These are phyloP conservation scores for Talaromyces liani DNA, from an alignment of 495 filamentous ascomycete species.

Conservation along the genomic window DNA sequence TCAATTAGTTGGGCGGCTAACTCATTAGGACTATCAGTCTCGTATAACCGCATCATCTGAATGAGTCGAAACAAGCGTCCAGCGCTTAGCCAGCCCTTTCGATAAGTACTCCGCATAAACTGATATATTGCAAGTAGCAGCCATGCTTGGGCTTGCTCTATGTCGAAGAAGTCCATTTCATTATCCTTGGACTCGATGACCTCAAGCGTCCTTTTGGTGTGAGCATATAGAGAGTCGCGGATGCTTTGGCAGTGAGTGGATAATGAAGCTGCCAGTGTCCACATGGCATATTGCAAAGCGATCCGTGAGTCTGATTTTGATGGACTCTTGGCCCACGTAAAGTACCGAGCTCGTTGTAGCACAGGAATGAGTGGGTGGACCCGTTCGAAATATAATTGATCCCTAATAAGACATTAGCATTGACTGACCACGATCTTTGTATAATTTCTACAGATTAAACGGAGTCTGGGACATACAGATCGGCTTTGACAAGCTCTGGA, in stretches of 20 bases:
- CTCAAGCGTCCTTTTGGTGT: conserved; percentile 42
- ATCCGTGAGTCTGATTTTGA: conserved; percentile 21
- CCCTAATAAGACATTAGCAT: conserved; percentile 18
- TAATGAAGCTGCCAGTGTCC: conserved; percentile 43
- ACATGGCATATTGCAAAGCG: conserved; percentile 50
- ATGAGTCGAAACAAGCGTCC: conserved; percentile 45
- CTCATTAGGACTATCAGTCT: conserved; percentile 32
- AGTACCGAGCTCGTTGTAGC: conserved; percentile 39
- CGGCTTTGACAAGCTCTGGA: conserved; percentile 28
- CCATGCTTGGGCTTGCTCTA: conserved; percentile 40
- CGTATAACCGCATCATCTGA: conserved; percentile 40
- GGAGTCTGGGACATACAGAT: conserved; percentile 25
- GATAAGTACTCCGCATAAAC: conserved; percentile 33
- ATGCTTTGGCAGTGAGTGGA: conserved; percentile 45
- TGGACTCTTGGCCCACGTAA: conserved; percentile 21
- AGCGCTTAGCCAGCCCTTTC: conserved; percentile 42
- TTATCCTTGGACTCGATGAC: conserved; percentile 17
- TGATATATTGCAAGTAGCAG: conserved; percentile 42
- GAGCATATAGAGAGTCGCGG: conserved; percentile 37
- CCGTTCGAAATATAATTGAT: conserved; percentile 53
- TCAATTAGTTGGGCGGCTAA: conserved; percentile 10
- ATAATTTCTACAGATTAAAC: not conserved
- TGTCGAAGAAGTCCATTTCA: conserved; percentile 11
- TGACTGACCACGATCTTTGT: not conserved
- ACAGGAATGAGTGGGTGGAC: conserved; percentile 49